phyloP scores from a whole-genome alignment of 2,329 filamentous ascomycete genomes.

The Colletotrichum camelliae region DNA sequence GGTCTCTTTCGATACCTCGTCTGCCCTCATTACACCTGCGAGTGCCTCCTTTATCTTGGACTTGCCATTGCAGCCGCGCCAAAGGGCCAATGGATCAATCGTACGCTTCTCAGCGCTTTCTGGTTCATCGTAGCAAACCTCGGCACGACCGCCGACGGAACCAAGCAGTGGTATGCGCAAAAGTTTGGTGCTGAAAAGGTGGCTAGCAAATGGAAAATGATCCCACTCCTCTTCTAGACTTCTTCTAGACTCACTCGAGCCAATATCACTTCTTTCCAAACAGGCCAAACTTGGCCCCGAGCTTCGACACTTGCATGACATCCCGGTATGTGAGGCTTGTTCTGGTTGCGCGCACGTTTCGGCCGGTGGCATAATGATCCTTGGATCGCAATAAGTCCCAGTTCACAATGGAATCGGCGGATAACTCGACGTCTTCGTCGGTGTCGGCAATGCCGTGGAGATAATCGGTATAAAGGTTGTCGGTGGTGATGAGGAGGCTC shows the following conservation, averaged over 20 bases:
- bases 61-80: slow-evolving; percentile 79
- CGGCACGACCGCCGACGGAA: slow-evolving; percentile 79
- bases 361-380: slow-evolving; percentile 52
- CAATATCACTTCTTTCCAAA: slow-evolving; percentile 43
- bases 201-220: slow-evolving; percentile 73
- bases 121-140: slow-evolving; percentile 81
- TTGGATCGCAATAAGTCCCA: slow-evolving; percentile 69
- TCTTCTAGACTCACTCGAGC: slow-evolving; percentile 53
- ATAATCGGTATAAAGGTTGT: slow-evolving; percentile 70
- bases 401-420: slow-evolving; percentile 68
- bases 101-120: slow-evolving; percentile 72
- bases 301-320: slow-evolving; percentile 79
- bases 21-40: slow-evolving; percentile 91
- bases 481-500: slow-evolving; percentile 77
- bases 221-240: slow-evolving; percentile 69
- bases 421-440: slow-evolving; percentile 69
- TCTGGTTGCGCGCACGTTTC: slow-evolving; percentile 63
- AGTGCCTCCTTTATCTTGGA: slow-evolving; percentile 84
- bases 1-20: slow-evolving; percentile 75
- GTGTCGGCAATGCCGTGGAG: slow-evolving; percentile 78
- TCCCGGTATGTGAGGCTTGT: slow-evolving; percentile 84
- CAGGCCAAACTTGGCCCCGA: slow-evolving; percentile 70
- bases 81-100: slow-evolving; percentile 68
- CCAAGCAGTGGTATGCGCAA: slow-evolving; percentile 77
- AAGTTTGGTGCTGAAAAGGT: slow-evolving; percentile 76